A percentile compares a stretch with the other conserved stretches of the same genome.
Conservation (phyloP, 1,284 basidiomycete species). For the Malassezia vespertilionis region DNA sequence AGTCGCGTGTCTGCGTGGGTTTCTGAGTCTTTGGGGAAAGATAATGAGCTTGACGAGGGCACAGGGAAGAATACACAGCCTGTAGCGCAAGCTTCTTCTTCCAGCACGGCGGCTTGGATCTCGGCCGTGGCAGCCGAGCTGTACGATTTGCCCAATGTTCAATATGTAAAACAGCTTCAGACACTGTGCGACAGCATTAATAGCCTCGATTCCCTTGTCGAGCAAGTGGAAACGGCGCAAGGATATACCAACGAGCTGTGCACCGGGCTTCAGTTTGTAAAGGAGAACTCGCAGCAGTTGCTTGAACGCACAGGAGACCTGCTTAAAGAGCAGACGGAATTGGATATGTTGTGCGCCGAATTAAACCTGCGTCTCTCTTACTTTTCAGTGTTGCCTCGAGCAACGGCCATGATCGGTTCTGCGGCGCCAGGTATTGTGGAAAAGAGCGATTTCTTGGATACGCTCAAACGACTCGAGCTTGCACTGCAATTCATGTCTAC, state of each 20-base stretch:
- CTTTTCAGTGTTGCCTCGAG: constrained; percentile 35
- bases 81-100: too few relatives aligned
- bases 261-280: constrained; percentile 31
- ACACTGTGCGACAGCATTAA: not conserved
- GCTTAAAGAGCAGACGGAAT: constrained; percentile 25
- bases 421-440: constrained; percentile 27
- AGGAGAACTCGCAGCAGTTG: constrained; percentile 33
- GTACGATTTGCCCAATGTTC: not conserved
- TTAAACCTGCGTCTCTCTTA: constrained; percentile 31
- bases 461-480: constrained; percentile 35
- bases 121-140: not conserved
- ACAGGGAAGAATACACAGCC: too few relatives aligned
- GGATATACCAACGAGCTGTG: constrained; percentile 31
- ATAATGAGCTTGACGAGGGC: too few relatives aligned
- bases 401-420: constrained; percentile 32
- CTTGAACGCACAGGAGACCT: constrained; percentile 32
- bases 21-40: too few relatives aligned
- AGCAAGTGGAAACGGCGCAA: constrained; percentile 15
- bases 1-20: constrained; percentile 12
- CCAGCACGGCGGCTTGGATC: not conserved
- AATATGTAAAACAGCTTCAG: not conserved
- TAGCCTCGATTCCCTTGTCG: not conserved
- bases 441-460: constrained; percentile 27
- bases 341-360: constrained; percentile 25
- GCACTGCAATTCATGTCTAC: constrained; percentile 28